Evolutionary conservation across 306 rosid species (phyloP).

Genomic region (Ammopiptanthus mongolicus): DNA sequence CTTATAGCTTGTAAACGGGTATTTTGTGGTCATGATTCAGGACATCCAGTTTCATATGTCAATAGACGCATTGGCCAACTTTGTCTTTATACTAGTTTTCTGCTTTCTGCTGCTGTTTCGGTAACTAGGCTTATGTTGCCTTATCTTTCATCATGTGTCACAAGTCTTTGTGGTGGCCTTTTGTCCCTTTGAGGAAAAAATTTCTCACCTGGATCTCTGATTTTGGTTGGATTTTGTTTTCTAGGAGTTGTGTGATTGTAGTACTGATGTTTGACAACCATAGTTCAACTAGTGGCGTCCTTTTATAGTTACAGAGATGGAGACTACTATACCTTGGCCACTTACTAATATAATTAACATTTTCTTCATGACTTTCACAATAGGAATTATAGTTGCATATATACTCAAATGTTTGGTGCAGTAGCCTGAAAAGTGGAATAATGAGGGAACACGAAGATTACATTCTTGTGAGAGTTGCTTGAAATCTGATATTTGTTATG

Average conservation of each 20-base stretch:
- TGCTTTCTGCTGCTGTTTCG: not conserved
- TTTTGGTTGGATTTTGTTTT: not conserved
- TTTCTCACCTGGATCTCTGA: not conserved
- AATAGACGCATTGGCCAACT: not conserved
- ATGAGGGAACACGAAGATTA: not conserved
- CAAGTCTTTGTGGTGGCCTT: not conserved
- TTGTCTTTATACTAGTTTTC: not conserved
- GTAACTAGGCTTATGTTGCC: not conserved
- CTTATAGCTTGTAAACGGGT: not conserved
- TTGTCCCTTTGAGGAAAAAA: not conserved
- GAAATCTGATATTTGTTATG: conserved; percentile 13
- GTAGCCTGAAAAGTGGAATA: not conserved
- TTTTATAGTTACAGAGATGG: not conserved
- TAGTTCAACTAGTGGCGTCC: conserved; percentile 5
- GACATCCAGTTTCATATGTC: not conserved
- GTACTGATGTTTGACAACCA: not conserved
- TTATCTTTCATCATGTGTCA: not conserved
- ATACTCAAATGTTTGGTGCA: not conserved
- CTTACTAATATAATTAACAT: not conserved
- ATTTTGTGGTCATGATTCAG: not conserved
- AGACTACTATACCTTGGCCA: not conserved
- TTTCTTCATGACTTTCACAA: not conserved
- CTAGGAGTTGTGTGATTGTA: not conserved
- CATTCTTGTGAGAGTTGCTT: conserved; percentile 2
- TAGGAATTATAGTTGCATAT: conserved; percentile 1